Base-by-base conservation (phyloP, 768 basidiomycete species). In the Peribolospora kevripleyi region DNA sequence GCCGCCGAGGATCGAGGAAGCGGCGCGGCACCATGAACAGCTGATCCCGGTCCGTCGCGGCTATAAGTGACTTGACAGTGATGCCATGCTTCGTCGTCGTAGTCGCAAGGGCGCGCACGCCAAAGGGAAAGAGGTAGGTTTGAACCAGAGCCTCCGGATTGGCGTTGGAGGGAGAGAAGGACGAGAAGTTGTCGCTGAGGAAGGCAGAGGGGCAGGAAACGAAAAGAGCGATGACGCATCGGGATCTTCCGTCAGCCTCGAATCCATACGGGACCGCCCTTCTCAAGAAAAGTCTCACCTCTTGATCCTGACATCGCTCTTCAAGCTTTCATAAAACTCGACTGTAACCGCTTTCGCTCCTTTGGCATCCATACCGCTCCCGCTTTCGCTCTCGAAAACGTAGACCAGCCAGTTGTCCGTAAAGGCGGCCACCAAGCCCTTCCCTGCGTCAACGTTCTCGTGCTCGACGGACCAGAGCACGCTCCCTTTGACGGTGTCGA, bases 371-470 rank as follows among this genome's bases (percentile, higher is more conserved):
- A 72, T 66, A 2, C 69, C 74, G 4, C 65, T 61, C 36, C 72
- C 72, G 42, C 63, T 73, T 9, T 71, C 74, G 52, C 84, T 80
- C 64, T 79, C 86, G 64, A 84, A 90, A 55, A 81, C 73, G 68
- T 87, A 91, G 6, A 87, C 81, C 48, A 97, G 65, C 88, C 90
- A 93, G 65, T 97, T 93, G 68, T 95, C 90, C 36, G 75, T 73
- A 54, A 97, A 69, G 3, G 71, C 68, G 14, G 77, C 76, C 60
- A 81, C 75, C 69, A 59, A 81, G 75, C 65, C 84, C 84, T 54
- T 42, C 53, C 58, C 63, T 25, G 64, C 62, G 2, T 70, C 64
- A 9, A 47, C 57, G 11, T 46, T 45, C 10, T 47, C 57, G 37
- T 9, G n/a, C 40, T 70, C 69, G 2, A 73, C 72, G 46, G 76